These are phyloP conservation scores for Populus tomentosa DNA, from an alignment of 441 rosid genomes.

Conservation along the genomic window DNA sequence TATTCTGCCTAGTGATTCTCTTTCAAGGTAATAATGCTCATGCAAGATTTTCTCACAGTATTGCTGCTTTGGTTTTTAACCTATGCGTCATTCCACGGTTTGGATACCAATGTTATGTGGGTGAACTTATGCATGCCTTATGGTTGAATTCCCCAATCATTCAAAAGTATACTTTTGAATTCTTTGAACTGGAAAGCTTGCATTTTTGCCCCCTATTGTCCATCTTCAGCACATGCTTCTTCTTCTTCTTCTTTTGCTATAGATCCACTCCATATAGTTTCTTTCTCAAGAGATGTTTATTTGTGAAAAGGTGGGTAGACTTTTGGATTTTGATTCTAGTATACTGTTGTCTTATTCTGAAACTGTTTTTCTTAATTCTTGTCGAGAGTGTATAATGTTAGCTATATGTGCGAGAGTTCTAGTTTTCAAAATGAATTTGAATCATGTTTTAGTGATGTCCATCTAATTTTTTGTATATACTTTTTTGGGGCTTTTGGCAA, in stretches of 20 bases:
- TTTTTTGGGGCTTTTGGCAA: neutral
- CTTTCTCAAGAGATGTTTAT: no score
- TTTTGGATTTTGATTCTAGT: neutral
- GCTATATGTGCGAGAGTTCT: neutral
- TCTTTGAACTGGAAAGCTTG: neutral
- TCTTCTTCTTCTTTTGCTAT: neutral
- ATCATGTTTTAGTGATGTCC: neutral
- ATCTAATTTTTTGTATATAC: neutral
- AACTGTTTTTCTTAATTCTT: neutral
- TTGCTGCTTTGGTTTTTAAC: neutral
- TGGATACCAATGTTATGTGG: neutral
- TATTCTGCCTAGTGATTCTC: slow-evolving; percentile 59
- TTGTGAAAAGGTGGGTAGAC: neutral
- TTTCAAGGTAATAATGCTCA: slow-evolving; percentile 21
- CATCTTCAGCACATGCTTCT: neutral
- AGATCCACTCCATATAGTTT: neutral
- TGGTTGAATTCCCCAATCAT: neutral
- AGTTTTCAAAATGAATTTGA: neutral
- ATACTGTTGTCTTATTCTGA: neutral
- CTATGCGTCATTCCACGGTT: neutral
- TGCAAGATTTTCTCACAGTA: neutral
- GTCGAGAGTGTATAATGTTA: neutral
- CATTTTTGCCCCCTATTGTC: neutral
- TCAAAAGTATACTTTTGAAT: neutral
- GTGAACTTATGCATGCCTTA: neutral